Conservation (phyloP, 352 stramenopile genomes). For the Phytopythium chamaehyphon region DNA sequence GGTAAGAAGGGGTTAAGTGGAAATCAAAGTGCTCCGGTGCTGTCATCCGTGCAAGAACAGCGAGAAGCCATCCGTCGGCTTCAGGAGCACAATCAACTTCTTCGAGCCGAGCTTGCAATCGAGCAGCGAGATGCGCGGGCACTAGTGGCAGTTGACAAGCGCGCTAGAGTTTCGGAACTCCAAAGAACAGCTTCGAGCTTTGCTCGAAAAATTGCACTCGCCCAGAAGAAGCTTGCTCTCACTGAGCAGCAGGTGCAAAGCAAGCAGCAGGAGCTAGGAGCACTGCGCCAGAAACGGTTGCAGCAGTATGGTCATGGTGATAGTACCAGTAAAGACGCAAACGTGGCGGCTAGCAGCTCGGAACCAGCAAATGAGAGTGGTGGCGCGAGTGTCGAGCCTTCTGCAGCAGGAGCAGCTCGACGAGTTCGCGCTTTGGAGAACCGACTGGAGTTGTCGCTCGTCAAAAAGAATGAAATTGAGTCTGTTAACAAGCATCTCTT, state of each 20-base stretch:
- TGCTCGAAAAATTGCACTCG: conserved; percentile 40
- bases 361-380: background rate
- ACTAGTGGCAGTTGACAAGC: conserved; percentile 51
- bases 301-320: conserved; percentile 15
- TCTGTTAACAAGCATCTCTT: conserved; percentile 79
- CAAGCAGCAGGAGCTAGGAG: conserved; percentile 21
- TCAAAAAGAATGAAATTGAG: conserved; percentile 81
- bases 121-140: conserved; percentile 51
- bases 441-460: conserved; percentile 63
- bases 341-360: background rate
- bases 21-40: conserved; percentile 4
- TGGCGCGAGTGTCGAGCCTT: conserved; percentile 8
- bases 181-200: conserved; percentile 45
- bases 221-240: conserved; percentile 35
- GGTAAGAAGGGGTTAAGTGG: conserved; percentile 11
- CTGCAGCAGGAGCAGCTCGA: conserved; percentile 35
- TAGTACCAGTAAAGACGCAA: background rate
- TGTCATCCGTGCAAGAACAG: conserved; percentile 68
- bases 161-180: conserved; percentile 49
- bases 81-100: conserved; percentile 68
- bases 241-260: conserved; percentile 46
- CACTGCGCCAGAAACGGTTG: conserved; percentile 9
- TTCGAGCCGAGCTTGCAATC: conserved; percentile 72
- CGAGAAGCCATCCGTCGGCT: conserved; percentile 68
- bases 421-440: conserved; percentile 65